Conservation (phyloP, 163 green algal species). For the Scenedesmus sp. region DNA sequence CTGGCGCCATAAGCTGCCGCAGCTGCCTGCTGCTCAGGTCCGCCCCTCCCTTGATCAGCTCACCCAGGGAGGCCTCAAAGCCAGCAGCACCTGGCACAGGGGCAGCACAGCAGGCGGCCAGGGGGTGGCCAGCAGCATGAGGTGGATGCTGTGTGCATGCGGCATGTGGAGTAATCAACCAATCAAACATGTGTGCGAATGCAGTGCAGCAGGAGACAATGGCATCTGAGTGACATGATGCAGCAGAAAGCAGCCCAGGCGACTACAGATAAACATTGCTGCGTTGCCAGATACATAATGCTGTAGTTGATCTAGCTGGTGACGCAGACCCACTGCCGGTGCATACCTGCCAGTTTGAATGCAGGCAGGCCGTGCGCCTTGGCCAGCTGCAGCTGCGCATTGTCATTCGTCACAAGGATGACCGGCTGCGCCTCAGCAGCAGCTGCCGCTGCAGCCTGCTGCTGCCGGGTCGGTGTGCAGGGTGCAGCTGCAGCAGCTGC, state of each 20-base stretch:
- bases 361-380: conserved; percentile 72
- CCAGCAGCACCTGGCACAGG: conserved; percentile 38
- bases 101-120: not conserved
- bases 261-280: no score
- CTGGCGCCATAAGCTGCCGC: conserved; percentile 45
- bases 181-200: no score
- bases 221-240: no score
- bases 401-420: conserved; percentile 71
- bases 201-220: no score
- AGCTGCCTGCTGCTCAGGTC: conserved; percentile 56
- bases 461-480: not conserved
- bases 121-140: not conserved
- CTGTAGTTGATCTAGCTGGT: no score
- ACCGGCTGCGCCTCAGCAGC: conserved; percentile 56
- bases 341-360: conserved; percentile 36
- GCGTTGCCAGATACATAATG: no score
- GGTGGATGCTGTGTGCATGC: no score
- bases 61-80: conserved; percentile 29
- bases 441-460: not conserved
- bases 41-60: conserved; percentile 22
- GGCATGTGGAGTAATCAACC: not conserved
- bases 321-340: not conserved
- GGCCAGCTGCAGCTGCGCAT: conserved; percentile 65
- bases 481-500: not conserved
- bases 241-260: no score